These are phyloP conservation scores for Calophaca sinica DNA, from an alignment of 306 rosid species.

Conservation along the genomic window DNA sequence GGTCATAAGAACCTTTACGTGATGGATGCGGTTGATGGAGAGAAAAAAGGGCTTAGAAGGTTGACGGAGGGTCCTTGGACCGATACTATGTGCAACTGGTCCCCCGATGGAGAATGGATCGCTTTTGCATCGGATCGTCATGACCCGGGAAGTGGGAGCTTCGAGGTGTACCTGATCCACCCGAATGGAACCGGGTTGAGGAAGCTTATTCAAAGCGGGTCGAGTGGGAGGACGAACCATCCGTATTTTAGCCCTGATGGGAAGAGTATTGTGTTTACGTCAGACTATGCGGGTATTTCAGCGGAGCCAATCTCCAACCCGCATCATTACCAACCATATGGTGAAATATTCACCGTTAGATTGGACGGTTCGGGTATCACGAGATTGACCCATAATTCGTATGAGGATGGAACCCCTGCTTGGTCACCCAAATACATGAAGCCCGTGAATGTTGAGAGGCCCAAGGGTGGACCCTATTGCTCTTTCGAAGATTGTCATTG, in stretches of 20 bases:
- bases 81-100: conserved; percentile 91
- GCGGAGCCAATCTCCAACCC: conserved; percentile 92
- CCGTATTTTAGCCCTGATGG: conserved; percentile 82
- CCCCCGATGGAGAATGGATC: conserved; percentile 86
- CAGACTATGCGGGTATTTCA: conserved; percentile 77
- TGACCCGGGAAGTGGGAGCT: conserved; percentile 69
- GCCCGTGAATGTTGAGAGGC: conserved; percentile 57
- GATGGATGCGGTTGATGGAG: conserved; percentile 79
- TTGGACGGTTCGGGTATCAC: conserved; percentile 73
- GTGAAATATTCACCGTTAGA: conserved; percentile 72
- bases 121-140: conserved; percentile 80
- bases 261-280: conserved; percentile 64
- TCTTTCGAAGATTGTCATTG: conserved; percentile 75
- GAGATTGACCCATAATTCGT: conserved; percentile 78
- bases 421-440: conserved; percentile 66
- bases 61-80: conserved; percentile 80
- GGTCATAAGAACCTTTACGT: conserved; percentile 78
- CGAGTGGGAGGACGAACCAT: conserved; percentile 75
- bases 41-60: conserved; percentile 51
- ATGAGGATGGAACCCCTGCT: conserved; percentile 86
- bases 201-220: conserved; percentile 71
- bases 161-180: conserved; percentile 72
- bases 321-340: conserved; percentile 82
- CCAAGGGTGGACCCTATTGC: conserved; percentile 58
- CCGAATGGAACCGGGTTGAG: conserved; percentile 82